phyloP scores from a whole-genome alignment of 352 stramenopile genomes.

The Phytophthora idaei region DNA sequence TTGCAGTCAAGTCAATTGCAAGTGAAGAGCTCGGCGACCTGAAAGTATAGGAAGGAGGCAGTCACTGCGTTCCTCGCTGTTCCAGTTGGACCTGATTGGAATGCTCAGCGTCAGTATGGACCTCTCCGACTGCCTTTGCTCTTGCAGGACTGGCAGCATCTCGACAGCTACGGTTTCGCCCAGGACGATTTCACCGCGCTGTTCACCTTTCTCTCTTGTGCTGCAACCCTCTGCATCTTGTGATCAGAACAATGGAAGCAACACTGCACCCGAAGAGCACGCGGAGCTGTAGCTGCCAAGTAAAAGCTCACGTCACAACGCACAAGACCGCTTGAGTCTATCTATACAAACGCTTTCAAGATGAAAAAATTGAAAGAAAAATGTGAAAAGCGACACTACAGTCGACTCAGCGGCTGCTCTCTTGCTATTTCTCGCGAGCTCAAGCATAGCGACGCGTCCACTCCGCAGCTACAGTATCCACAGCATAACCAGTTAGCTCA shows the following conservation, averaged over 20 bases:
- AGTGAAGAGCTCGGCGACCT: conserved; percentile 78
- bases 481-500: conserved; percentile 9
- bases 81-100: conserved; percentile 64
- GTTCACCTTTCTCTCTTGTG: conserved; percentile 49
- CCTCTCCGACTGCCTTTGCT: conserved; percentile 53
- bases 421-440: conserved; percentile 29
- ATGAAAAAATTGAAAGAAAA: conserved; percentile 34
- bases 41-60: conserved; percentile 8
- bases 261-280: conserved; percentile 3
- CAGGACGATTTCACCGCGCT: conserved; percentile 43
- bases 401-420: conserved; percentile 16
- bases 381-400: conserved; percentile 34
- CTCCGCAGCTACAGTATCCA: conserved; percentile 51
- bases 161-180: conserved; percentile 30
- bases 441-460: conserved; percentile 76
- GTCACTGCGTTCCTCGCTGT: conserved; percentile 48
- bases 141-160: conserved; percentile 40
- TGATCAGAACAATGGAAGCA: not conserved
- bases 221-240: conserved; percentile 20
- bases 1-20: conserved; percentile 56
- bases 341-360: conserved; percentile 12
- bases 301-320: not conserved
- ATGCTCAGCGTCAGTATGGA: conserved; percentile 62
- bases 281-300: conserved; percentile 1
- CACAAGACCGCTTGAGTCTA: not conserved